Percentiles rank a stretch among this genome's conserved stretches.
Evolutionary conservation across 306 rosid species (phyloP).

Genomic region (Medicago lupulina): DNA sequence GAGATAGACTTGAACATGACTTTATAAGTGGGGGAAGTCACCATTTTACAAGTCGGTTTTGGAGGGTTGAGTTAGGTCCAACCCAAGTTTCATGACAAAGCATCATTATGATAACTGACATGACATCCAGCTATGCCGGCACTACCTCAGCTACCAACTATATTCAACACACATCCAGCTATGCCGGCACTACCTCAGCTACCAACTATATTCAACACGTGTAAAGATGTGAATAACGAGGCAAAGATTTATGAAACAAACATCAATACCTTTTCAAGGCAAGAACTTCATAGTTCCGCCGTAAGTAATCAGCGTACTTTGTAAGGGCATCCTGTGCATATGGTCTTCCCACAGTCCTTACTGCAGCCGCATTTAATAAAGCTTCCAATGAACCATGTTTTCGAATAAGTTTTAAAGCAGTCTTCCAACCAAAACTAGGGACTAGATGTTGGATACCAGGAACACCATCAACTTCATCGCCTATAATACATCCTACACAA

Average conservation of each 20-base stretch:
- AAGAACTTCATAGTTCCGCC: conserved; percentile 82
- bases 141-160: neutral
- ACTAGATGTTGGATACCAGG: conserved; percentile 92
- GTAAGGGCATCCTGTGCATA: conserved; percentile 92
- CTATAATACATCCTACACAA: conserved; percentile 77
- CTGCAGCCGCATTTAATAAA: conserved; percentile 71
- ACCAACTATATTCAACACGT: neutral
- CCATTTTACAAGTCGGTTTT: neutral
- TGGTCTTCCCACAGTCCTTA: conserved; percentile 86
- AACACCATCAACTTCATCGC: conserved; percentile 90
- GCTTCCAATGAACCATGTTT: conserved; percentile 88
- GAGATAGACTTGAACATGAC: neutral
- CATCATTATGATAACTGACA: neutral
- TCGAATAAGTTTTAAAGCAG: conserved; percentile 85
- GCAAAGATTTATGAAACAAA: conserved; percentile 33
- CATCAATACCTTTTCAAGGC: conserved; percentile 70
- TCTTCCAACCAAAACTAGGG: conserved; percentile 91
- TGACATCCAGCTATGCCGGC: neutral
- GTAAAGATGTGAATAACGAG: neutral
- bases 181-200: neutral
- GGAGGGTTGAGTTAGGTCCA: neutral
- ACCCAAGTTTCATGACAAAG: neutral
- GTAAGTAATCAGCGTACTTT: conserved; percentile 70
- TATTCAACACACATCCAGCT: neutral
- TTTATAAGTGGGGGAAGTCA: too few species aligned